Conservation (phyloP, 2,329 filamentous ascomycete species). For the Fusarium chuoi region DNA sequence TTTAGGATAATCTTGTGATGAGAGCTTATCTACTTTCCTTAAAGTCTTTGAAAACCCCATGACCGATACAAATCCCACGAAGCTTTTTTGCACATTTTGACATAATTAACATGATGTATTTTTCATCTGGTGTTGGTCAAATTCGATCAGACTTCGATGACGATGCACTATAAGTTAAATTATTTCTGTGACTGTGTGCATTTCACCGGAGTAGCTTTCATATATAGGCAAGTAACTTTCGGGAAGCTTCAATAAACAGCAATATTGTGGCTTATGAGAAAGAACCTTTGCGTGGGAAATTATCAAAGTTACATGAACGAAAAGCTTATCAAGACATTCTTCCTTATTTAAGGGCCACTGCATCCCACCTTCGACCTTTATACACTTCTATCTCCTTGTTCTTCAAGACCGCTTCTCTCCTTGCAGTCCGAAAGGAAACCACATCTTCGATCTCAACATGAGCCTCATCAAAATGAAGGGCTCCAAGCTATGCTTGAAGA, state of each 20-base stretch:
- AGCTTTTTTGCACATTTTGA: neutral
- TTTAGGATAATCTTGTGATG: neutral
- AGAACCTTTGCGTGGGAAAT: no score
- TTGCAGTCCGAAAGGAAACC: neutral
- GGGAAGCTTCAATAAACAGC: neutral
- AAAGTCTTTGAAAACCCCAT: neutral
- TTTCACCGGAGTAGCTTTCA: neutral
- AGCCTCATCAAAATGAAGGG: neutral
- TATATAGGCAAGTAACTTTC: neutral
- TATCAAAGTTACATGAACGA: neutral
- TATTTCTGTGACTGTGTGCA: neutral
- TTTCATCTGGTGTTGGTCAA: neutral
- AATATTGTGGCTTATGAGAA: neutral
- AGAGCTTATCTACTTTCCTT: neutral
- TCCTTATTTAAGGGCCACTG: neutral
- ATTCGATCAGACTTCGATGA: neutral
- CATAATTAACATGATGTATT: neutral
- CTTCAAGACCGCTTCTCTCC: neutral
- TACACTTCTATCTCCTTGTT: neutral
- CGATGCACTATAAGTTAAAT: neutral
- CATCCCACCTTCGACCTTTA: neutral
- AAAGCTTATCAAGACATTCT: neutral
- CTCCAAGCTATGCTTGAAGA: neutral
- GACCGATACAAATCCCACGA: neutral
- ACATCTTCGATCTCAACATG: neutral